Evolutionary conservation across 495 filamentous ascomycete species (phyloP).

Genomic region (Neurospora hispaniola): DNA sequence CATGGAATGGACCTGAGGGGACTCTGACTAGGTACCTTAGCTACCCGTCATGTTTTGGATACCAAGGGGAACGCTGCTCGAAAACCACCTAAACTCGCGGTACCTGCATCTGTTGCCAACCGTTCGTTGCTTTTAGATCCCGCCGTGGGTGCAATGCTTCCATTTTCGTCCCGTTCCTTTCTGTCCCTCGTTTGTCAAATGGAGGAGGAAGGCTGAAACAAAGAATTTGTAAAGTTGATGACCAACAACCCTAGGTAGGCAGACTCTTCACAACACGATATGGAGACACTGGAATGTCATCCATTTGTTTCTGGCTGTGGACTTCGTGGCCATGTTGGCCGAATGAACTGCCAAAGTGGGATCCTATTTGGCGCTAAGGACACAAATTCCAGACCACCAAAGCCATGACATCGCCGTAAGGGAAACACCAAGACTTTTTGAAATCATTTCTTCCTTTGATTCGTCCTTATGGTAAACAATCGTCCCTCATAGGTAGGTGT

Average conservation of each 20-base stretch:
- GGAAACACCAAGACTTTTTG: no score
- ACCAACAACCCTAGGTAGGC: background rate
- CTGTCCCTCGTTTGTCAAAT: background rate
- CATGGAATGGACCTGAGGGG: background rate
- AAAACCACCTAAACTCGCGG: background rate
- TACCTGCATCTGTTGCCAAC: background rate
- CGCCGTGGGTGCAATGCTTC: background rate
- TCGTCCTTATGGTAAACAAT: no score
- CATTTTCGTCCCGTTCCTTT: background rate
- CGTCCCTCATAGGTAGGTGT: no score
- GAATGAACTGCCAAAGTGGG: background rate
- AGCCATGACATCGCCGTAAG: no score
- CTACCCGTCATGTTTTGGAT: background rate
- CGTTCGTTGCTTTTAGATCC: background rate
- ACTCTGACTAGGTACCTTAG: background rate
- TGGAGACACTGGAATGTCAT: background rate
- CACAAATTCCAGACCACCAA: background rate
- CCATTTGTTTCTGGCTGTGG: background rate
- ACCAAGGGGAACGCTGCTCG: background rate
- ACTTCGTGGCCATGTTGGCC: background rate
- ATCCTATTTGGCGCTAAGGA: background rate
- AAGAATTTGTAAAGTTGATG: background rate
- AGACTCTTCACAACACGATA: background rate
- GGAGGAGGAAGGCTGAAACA: background rate
- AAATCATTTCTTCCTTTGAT: no score